Percentiles rank a stretch among this genome's conserved stretches.
These are phyloP conservation scores for Staphylotrichum longicolle DNA, from an alignment of 495 filamentous ascomycete genomes.

Conservation along the genomic window DNA sequence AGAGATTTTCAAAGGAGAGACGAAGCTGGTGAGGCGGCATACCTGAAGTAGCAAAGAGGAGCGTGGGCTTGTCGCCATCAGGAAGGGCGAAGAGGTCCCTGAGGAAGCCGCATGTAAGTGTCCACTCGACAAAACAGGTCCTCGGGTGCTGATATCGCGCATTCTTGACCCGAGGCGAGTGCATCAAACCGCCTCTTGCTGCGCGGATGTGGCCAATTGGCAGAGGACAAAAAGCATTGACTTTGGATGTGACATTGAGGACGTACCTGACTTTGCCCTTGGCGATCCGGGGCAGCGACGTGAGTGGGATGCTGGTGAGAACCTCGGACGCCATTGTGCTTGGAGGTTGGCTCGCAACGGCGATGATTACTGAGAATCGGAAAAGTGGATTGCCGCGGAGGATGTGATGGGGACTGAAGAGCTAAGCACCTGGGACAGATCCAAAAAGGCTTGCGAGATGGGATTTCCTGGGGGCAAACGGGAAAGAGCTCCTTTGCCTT, in stretches of 20 bases:
- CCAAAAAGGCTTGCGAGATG: no score
- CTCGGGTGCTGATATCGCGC: no score
- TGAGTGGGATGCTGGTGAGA: constrained; percentile 14
- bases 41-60: constrained; percentile 72
- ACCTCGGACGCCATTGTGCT: constrained; percentile 5
- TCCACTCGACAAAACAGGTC: not conserved
- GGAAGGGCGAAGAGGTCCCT: constrained; percentile 52
- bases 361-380: not conserved
- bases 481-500: no score
- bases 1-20: not conserved
- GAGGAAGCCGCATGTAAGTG: not conserved
- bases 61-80: constrained; percentile 65
- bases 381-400: not conserved
- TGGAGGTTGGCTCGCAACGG: not conserved
- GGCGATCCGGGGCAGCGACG: constrained; percentile 10
- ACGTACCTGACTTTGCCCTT: constrained; percentile 72
- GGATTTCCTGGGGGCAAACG: no score
- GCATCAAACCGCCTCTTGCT: not conserved
- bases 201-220: no score
- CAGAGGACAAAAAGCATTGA: no score
- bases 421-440: no score
- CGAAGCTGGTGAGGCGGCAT: not conserved
- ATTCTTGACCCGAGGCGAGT: not conserved
- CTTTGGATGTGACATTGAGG: not conserved
- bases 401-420: not conserved